Percentiles rank a stretch among this genome's conserved stretches.
Conservation (phyloP, 169 alveolate genomes). For the Plasmodium gonderi region DNA sequence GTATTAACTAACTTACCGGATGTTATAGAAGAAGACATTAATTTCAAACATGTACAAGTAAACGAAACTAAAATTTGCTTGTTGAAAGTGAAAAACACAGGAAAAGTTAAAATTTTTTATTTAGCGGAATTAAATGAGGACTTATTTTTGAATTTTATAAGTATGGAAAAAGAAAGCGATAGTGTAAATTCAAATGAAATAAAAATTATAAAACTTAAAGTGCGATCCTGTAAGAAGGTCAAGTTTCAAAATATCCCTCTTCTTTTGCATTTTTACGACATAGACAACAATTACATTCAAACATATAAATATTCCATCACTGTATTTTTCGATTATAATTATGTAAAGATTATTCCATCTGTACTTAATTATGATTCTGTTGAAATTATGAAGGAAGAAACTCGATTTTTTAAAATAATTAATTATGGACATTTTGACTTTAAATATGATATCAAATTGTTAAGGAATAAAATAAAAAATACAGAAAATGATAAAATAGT, state of each 20-base stretch:
- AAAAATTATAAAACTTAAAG: slow-evolving; percentile 27
- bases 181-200: slow-evolving; percentile 43
- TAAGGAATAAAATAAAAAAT: slow-evolving; percentile 44
- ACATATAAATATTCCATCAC: slow-evolving; percentile 40
- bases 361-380: slow-evolving; percentile 46
- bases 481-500: slow-evolving; percentile 4
- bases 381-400: slow-evolving; percentile 64
- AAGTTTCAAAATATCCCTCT: slow-evolving; percentile 47
- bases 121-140: slow-evolving; percentile 48
- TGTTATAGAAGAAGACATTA: slow-evolving; percentile 27
- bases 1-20: not conserved
- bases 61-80: slow-evolving; percentile 38
- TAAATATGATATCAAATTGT: slow-evolving; percentile 43
- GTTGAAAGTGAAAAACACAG: slow-evolving; percentile 63
- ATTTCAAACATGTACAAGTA: slow-evolving; percentile 42
- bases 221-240: slow-evolving; percentile 26
- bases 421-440: slow-evolving; percentile 70
- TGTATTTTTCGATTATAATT: slow-evolving; percentile 65
- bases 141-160: slow-evolving; percentile 22
- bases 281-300: slow-evolving; percentile 60
- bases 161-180: slow-evolving; percentile 21
- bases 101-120: slow-evolving; percentile 30
- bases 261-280: slow-evolving; percentile 34
- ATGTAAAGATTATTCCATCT: slow-evolving; percentile 30
- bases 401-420: slow-evolving; percentile 45